phyloP scores from a whole-genome alignment of 176 grass and related monocot species.

The Cenchrus americanus region DNA sequence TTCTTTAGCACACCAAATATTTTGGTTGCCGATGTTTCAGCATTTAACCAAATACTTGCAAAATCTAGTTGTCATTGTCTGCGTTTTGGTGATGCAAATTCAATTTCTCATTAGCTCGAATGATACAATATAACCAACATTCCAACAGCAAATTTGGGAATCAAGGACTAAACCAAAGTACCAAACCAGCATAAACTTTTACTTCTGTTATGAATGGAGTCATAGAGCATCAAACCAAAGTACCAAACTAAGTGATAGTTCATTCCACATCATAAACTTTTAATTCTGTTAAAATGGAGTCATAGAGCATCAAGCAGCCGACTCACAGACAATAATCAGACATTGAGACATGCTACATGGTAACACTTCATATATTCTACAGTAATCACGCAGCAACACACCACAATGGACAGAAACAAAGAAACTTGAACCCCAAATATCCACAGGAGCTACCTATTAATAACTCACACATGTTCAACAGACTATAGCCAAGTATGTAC shows the following conservation, averaged over 20 bases:
- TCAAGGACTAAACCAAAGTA: neutral
- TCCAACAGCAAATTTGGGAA: neutral
- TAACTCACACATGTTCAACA: slow-evolving; percentile 13
- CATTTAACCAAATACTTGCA: neutral
- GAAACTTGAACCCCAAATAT: slow-evolving; percentile 4
- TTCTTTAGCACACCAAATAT: too few species aligned
- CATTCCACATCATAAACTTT: neutral
- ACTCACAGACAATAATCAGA: neutral
- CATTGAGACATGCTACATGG: neutral
- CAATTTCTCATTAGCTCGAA: neutral
- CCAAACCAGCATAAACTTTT: too few species aligned
- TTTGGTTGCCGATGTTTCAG: too few species aligned
- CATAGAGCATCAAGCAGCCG: slow-evolving; percentile 5
- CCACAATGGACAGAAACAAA: neutral
- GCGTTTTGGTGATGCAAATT: neutral
- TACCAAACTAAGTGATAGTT: neutral
- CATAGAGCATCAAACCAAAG: neutral
- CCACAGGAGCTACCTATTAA: slow-evolving; percentile 38
- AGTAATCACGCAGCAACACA: neutral
- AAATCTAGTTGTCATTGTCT: neutral
- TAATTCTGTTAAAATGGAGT: slow-evolving; percentile 1
- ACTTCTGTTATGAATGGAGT: too few species aligned
- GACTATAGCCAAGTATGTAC: slow-evolving; percentile 19
- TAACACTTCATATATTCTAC: neutral
- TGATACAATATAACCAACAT: neutral